phyloP scores from a whole-genome alignment of 1,284 basidiomycete genomes.

The Ceratobasidium sp. region DNA sequence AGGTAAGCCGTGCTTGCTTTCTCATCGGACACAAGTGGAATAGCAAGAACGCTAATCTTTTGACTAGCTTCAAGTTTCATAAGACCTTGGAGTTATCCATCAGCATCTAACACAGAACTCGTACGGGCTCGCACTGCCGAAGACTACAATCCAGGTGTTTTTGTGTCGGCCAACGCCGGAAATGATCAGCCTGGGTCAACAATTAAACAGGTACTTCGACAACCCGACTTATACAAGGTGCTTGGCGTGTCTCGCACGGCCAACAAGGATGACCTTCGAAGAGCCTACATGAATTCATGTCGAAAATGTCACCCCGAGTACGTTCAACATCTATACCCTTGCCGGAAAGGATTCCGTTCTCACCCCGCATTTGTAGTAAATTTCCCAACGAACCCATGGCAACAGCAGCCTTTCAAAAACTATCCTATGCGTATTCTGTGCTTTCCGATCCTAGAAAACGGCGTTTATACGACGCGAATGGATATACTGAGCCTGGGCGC shows the following conservation, averaged over 20 bases:
- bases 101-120: neutral
- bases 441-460: slow-evolving; percentile 74
- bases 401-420: slow-evolving; percentile 83
- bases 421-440: slow-evolving; percentile 81
- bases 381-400: slow-evolving; percentile 75
- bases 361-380: slow-evolving; percentile 60
- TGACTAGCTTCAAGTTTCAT: slow-evolving; percentile 32
- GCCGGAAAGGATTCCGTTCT: neutral
- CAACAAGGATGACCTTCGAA: slow-evolving; percentile 69
- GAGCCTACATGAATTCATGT: slow-evolving; percentile 78
- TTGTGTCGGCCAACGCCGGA: neutral
- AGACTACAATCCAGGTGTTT: neutral
- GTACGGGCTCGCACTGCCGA: neutral
- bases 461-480: slow-evolving; percentile 68
- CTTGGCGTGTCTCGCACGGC: slow-evolving; percentile 65
- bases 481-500: slow-evolving; percentile 5
- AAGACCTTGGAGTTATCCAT: slow-evolving; percentile 23
- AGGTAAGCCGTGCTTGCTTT: slow-evolving; percentile 7
- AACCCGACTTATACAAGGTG: slow-evolving; percentile 72
- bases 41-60: neutral
- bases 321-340: slow-evolving; percentile 46
- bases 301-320: slow-evolving; percentile 85
- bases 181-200: slow-evolving; percentile 9
- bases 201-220: slow-evolving; percentile 61
- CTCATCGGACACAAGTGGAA: no score